Evolutionary conservation across 805 yeast species (phyloP), one percentile per base, ranked within the genome.

Genomic region (Nadsonia fulvescens): DNA sequence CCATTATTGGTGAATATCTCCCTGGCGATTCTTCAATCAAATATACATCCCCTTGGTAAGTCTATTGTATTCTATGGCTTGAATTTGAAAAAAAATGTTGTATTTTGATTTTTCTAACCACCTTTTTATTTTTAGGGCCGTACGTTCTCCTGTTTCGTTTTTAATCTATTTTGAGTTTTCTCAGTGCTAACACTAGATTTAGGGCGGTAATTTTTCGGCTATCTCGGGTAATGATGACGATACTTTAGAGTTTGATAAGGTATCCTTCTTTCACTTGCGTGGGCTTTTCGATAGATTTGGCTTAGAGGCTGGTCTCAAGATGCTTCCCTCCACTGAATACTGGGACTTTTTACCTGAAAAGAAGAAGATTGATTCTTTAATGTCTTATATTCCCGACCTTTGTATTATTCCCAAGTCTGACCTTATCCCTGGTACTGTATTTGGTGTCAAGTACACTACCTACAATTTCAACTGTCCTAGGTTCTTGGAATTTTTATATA

Each of bases 21-120:
- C 91, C 92, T 3, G 92, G 91, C 4, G 92, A 78, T 40, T 73
- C 67, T 36, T 68, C 81, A 4, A 64, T 65, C 31, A 56, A 64
- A 25, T 78, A 72, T 46, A 70, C 92, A 1, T 73, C 83, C 1
- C 92, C 92, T 1, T 73, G 74, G 64, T 92, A 92, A n/a, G n/a
- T n/a, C n/a, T n/a, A n/a, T n/a, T n/a, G n/a, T n/a, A n/a, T n/a
- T n/a, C 0, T n/a, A n/a, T n/a, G n/a, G n/a, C n/a, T n/a, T n/a
- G n/a, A n/a, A n/a, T n/a, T n/a, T n/a, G n/a, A n/a, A n/a, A n/a
- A n/a, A n/a, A n/a, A n/a, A n/a, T n/a, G n/a, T n/a, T n/a, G n/a
- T n/a, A n/a, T n/a, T n/a, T n/a, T n/a, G n/a, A n/a, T n/a, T n/a
- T n/a, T n/a, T n/a, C n/a, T n/a, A n/a, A n/a, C n/a, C n/a, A n/a